Evolutionary conservation across 2,329 filamentous ascomycete genomes (phyloP).

Genomic region (Zasmidium citrigriseum): DNA sequence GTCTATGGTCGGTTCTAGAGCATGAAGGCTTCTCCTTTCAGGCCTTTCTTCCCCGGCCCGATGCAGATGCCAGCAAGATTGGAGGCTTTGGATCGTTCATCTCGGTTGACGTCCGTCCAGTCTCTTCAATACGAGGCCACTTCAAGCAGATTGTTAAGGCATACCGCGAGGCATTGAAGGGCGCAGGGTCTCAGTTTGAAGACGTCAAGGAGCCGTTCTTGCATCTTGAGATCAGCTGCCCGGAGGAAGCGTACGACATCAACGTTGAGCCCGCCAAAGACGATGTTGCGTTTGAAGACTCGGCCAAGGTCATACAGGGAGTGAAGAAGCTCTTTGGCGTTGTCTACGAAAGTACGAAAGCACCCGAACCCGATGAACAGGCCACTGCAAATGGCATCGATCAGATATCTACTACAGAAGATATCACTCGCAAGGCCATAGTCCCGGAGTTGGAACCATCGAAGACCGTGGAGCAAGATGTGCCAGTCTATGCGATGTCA

Average conservation of each 20-base stretch:
- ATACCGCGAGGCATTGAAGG: constrained; percentile 55
- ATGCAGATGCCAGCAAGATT: constrained; percentile 45
- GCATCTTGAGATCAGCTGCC: constrained; percentile 64
- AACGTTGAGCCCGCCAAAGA: constrained; percentile 74
- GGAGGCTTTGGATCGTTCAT: constrained; percentile 56
- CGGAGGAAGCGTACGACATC: constrained; percentile 64
- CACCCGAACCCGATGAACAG: neutral
- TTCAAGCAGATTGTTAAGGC: constrained; percentile 60
- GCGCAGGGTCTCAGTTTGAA: constrained; percentile 21
- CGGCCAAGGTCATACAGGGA: constrained; percentile 46
- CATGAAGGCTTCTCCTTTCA: constrained; percentile 51
- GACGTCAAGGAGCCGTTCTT: constrained; percentile 60
- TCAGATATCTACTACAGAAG: too few relatives aligned
- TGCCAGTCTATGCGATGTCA: neutral
- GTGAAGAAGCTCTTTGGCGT: constrained; percentile 47
- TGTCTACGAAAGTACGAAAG: constrained; percentile 19
- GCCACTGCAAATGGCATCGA: too few relatives aligned
- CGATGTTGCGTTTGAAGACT: constrained; percentile 67
- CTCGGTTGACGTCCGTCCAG: constrained; percentile 68
- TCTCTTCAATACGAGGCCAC: constrained; percentile 57
- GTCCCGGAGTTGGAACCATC: too few relatives aligned
- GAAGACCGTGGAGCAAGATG: too few relatives aligned
- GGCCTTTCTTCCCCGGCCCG: constrained; percentile 59
- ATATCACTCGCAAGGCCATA: too few relatives aligned
- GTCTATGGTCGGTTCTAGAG: constrained; percentile 44